Evolutionary conservation across 2,329 filamentous ascomycete species (phyloP), one percentile per base, ranked within the genome.

Genomic region (Trichoderma koningii): DNA sequence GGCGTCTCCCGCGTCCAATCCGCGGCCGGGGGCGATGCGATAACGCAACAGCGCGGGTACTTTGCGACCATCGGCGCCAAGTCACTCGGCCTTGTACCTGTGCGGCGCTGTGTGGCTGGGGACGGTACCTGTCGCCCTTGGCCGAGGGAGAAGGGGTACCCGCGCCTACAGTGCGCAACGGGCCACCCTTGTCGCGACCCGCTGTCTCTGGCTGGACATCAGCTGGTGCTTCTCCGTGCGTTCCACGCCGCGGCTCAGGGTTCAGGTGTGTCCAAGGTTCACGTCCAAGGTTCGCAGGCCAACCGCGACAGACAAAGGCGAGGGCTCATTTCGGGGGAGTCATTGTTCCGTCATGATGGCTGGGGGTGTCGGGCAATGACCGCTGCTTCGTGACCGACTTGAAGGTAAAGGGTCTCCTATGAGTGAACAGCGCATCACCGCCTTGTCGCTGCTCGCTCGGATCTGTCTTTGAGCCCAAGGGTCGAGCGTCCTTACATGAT

Each of bases 21-120:
- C 66, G 63, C 70, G 75, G 71, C 66, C 74, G 71, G 65, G 69
- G 71, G 70, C 73, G 72, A 76, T 76, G 70, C 73, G 73, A 75
- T 75, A 75, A 75, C 71, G 69, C 53, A 50, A 41, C 17, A 52
- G 19, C 34, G 21, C 28, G n/a, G 28, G 26, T 19, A 51, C 59
- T 34, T 34, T 34, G 21, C 30, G 30, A 34, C 30, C 30, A 10
- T 23, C 47, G 42, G 60, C 50, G 50, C 28, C 26, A 55, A 41
- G 50, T 55, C 42, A 47, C 60, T 63, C 48, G 55, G 50, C 60
- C 60, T 53, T 52, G 61, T 56, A 56, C 61, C 5, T 41, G 44
- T 56, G 47, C 50, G 9, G 30, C 15, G 12, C 12, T 48, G 48
- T 14, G 12, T 61, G 44, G 42, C 21, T 34, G 34, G n/a, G 14